These are phyloP conservation scores for Neurospora sp. DNA, from an alignment of 495 filamentous ascomycete species.

Conservation along the genomic window DNA sequence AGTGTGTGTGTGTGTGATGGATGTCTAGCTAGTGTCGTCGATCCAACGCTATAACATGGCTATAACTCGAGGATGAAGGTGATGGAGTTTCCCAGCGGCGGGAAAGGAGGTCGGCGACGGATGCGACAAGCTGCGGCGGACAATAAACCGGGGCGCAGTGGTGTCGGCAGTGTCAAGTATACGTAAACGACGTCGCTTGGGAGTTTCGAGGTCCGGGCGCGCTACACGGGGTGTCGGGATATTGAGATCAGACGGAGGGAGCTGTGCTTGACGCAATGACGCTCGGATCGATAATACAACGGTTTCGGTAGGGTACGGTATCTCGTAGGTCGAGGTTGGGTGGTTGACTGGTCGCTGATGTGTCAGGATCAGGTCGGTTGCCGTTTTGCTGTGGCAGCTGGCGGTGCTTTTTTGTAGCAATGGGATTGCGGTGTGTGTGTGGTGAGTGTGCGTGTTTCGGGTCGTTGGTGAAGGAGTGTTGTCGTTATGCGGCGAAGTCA, in stretches of 20 bases:
- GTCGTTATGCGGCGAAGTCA: background rate
- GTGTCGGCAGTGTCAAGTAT: background rate
- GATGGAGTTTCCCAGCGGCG: background rate
- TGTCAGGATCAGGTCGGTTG: background rate
- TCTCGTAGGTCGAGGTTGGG: background rate
- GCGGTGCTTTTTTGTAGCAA: background rate
- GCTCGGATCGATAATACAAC: background rate
- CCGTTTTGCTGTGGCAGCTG: background rate
- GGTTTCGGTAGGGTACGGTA: background rate
- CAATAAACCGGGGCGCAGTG: background rate
- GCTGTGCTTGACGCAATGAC: background rate
- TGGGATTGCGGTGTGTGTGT: background rate
- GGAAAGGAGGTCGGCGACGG: background rate
- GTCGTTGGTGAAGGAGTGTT: background rate
- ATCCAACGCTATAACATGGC: slow-evolving; percentile 5
- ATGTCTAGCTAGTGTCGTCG: background rate
- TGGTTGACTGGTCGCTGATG: background rate
- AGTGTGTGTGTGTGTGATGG: background rate
- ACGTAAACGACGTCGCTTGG: slow-evolving; percentile 1
- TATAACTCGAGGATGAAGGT: background rate
- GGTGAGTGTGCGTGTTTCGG: background rate
- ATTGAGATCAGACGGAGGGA: background rate
- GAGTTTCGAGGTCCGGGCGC: slow-evolving; percentile 16
- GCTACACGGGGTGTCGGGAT: slow-evolving; percentile 4
- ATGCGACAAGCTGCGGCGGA: background rate